phyloP scores from a whole-genome alignment of 139 green algal species.

The Desmodesmus armatus region DNA sequence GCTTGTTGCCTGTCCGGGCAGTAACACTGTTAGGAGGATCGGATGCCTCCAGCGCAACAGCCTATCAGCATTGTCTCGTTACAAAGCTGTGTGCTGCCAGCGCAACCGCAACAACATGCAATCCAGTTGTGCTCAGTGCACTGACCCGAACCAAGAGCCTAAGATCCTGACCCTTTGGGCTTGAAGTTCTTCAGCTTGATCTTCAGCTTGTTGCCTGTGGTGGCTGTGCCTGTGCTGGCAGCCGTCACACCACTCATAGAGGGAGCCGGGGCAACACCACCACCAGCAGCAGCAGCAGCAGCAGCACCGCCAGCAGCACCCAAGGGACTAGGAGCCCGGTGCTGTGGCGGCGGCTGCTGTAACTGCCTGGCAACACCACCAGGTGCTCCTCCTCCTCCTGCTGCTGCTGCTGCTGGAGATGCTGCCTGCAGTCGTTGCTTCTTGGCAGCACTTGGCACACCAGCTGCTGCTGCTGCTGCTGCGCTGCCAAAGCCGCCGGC shows the following conservation, averaged over 20 bases:
- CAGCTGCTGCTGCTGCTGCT: not conserved
- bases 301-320: not conserved
- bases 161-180: no score
- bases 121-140: no score
- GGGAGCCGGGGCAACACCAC: not conserved
- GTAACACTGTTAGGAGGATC: no score
- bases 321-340: not conserved
- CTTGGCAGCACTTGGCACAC: not conserved
- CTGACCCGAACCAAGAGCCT: no score
- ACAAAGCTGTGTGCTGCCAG: no score
- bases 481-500: not conserved
- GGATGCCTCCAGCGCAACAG: no score
- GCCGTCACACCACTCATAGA: not conserved
- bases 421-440: not conserved
- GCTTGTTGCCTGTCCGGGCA: no score
- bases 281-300: not conserved
- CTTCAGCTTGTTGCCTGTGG: not conserved
- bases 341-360: not conserved
- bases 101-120: no score
- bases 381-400: not conserved
- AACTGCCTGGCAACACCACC: not conserved
- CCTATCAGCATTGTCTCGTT: no score
- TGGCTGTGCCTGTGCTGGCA: not conserved
- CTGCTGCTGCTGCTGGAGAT: not conserved
- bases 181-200: no score